Evolutionary conservation across 106 monocot species (phyloP).

Genomic region (Acanthochlamys bracteata): DNA sequence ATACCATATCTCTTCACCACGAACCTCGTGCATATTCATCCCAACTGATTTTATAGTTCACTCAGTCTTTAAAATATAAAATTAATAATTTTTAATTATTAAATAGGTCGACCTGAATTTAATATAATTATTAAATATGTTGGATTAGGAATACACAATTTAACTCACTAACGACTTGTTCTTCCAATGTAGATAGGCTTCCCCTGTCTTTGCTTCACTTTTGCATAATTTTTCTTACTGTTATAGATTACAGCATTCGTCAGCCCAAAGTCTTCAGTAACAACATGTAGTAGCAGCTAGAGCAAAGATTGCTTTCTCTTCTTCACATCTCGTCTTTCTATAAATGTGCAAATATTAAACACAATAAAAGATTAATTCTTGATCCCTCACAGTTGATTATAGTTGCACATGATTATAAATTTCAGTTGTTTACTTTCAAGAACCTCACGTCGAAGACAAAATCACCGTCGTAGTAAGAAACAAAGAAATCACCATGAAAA

Average conservation of each 20-base stretch:
- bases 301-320: not conserved
- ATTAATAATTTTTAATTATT: too few relatives aligned
- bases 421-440: not conserved
- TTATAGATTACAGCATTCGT: not conserved
- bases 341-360: not conserved
- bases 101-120: too few relatives aligned
- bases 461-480: conserved; percentile 3
- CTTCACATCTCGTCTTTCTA: conserved; percentile 3
- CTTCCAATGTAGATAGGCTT: not conserved
- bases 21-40: too few relatives aligned
- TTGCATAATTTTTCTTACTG: not conserved
- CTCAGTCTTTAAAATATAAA: too few relatives aligned
- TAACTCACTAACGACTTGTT: not conserved
- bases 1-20: too few relatives aligned
- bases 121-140: too few relatives aligned
- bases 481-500: conserved; percentile 1
- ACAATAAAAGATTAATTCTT: not conserved
- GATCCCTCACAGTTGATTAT: too few relatives aligned
- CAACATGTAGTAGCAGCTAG: too few relatives aligned
- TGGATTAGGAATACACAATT: too few relatives aligned
- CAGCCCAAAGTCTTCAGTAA: not conserved
- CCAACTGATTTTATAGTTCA: too few relatives aligned
- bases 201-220: not conserved
- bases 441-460: conserved; percentile 2
- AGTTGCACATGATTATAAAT: not conserved